Evolutionary conservation across 148 eudicot species (phyloP).

Genomic region (Dianthus caryophyllus): DNA sequence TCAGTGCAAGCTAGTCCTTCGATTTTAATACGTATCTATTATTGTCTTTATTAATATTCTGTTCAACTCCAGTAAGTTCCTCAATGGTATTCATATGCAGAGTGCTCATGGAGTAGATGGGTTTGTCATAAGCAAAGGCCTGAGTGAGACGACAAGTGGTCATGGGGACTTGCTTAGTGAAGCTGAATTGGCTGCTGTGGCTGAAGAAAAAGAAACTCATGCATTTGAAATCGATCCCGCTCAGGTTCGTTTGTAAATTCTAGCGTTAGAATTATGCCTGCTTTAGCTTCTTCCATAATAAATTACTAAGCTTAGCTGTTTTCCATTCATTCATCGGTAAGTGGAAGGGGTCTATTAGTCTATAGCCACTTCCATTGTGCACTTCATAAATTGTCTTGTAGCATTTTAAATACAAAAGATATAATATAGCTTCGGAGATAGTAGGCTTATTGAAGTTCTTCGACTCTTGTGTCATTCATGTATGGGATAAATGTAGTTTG

Average conservation of each 20-base stretch:
- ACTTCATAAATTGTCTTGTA: not conserved
- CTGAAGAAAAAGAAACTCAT: slow-evolving; percentile 97
- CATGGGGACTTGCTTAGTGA: slow-evolving; percentile 81
- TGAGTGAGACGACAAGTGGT: slow-evolving; percentile 56
- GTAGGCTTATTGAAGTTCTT: too few relatives aligned
- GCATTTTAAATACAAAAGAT: too few relatives aligned
- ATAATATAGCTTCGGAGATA: not conserved
- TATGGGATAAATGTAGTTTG: not conserved
- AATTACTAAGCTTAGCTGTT: not conserved
- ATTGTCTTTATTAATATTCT: not conserved
- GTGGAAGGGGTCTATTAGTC: not conserved
- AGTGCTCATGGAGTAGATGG: slow-evolving; percentile 60
- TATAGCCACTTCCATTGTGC: not conserved
- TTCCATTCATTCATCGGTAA: not conserved
- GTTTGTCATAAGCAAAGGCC: slow-evolving; percentile 63
- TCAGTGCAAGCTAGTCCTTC: not conserved
- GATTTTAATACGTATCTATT: not conserved
- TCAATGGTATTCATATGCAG: slow-evolving; percentile 29
- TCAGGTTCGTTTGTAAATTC: slow-evolving; percentile 43
- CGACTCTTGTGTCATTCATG: too few relatives aligned
- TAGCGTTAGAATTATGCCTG: not conserved
- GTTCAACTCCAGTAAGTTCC: slow-evolving; percentile 1
- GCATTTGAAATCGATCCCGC: slow-evolving; percentile 86
- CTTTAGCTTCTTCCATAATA: not conserved
- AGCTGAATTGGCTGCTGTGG: slow-evolving; percentile 84